Conservation (phyloP, 345 rosid species). For the Boechera retrofracta region DNA sequence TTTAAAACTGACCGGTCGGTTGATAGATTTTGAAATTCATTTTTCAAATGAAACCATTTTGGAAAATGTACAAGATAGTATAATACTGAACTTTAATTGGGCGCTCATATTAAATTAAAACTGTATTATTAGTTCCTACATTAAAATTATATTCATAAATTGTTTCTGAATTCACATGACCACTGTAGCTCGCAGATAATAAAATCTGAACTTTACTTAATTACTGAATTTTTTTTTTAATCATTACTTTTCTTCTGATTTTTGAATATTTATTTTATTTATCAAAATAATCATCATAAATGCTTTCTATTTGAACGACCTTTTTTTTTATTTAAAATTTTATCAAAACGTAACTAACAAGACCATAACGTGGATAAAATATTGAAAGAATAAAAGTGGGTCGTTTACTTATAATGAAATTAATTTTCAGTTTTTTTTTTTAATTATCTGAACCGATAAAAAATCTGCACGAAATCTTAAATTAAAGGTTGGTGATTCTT, state of each 20-base stretch:
- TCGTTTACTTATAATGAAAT: no score
- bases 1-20: slow-evolving; percentile 14
- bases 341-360: no score
- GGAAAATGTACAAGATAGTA: not conserved
- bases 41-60: not conserved
- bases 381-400: not conserved
- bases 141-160: not conserved
- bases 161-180: not conserved
- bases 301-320: not conserved
- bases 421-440: no score
- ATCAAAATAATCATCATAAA: slow-evolving; percentile 5
- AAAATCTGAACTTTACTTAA: not conserved
- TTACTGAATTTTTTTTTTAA: not conserved
- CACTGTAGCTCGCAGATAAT: not conserved
- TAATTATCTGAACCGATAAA: no score
- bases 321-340: no score
- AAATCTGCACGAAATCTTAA: no score
- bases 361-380: not conserved
- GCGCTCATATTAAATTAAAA: not conserved
- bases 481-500: no score
- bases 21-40: not conserved
- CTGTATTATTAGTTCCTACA: not conserved
- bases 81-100: not conserved
- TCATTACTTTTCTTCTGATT: not conserved
- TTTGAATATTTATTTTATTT: not conserved